Evolutionary conservation across 352 stramenopile species (phyloP), one percentile per base, ranked within the genome.

Genomic region (Pythium insidiosum): DNA sequence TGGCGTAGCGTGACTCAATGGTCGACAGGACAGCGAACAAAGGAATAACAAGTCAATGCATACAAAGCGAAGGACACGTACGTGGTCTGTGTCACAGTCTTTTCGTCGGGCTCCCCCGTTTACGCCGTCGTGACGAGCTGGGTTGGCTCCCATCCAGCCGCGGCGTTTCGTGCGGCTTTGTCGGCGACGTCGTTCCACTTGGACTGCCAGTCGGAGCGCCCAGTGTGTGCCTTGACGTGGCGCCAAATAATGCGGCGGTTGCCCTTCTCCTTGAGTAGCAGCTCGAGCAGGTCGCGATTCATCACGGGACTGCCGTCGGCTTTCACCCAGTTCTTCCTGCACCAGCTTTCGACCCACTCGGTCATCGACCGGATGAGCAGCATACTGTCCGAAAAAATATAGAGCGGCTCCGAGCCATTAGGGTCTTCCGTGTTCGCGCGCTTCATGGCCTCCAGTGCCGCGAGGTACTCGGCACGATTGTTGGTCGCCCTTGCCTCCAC

Each of bases 351-450:
- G 28, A 91, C 50, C 75, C 75, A 88, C 47, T 88, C 65, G 2
- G 73, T 88, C 73, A 87, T 88, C 4, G 78, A 84, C 25, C 67
- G 65, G 50, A 88, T 87, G n/a, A 91, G 56, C 20, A 86, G 29
- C 73, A 86, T 82, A 29, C 69, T 86, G 43, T 87, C 72, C 4
- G 73, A 82, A 47, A 84, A 91, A 22, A 91, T 91, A 28, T 61
- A 84, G 11, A 91, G 61, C 47, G 66, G 41, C 7, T 49, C 49
- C 6, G 36, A 46, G 12, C 35, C 21, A 5, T 47, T 50, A 0
- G 67, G 59, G 20, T 88, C 56, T 47, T 84, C 59, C 6, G 66
- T 2, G 37, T 91, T 88, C 6, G 73, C 73, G 23, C 68, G 65
- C 50, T 82, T 81, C 56, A 91, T 71, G 0, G 50, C 70, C 50